phyloP scores from a whole-genome alignment of 2,329 filamentous ascomycete species.

The Trichophyton benhamiae region DNA sequence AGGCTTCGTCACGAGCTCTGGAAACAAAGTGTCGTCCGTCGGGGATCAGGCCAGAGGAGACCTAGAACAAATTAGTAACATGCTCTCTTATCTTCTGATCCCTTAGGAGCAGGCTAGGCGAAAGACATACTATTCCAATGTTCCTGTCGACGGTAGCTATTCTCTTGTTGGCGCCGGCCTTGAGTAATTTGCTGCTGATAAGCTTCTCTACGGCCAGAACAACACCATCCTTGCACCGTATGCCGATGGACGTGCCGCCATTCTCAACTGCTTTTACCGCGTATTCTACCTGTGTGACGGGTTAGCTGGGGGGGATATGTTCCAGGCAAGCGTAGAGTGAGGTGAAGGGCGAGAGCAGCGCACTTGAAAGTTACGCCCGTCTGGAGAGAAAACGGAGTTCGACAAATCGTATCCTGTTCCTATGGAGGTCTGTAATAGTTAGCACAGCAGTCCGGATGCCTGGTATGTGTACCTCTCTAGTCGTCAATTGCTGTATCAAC shows the following conservation, averaged over 20 bases:
- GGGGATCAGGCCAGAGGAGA: slow-evolving; percentile 85
- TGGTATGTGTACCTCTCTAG: not conserved
- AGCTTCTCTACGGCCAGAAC: slow-evolving; percentile 96
- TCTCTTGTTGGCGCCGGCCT: slow-evolving; percentile 89
- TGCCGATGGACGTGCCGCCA: slow-evolving; percentile 88
- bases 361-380: slow-evolving; percentile 97
- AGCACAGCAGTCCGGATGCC: not conserved
- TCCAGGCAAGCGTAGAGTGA: not conserved
- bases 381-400: slow-evolving; percentile 98
- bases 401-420: slow-evolving; percentile 98
- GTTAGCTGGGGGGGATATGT: not conserved
- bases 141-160: slow-evolving; percentile 92
- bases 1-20: slow-evolving; percentile 85
- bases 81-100: slow-evolving; percentile 6
- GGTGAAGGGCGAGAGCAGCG: slow-evolving; percentile 1
- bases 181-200: slow-evolving; percentile 86
- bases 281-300: slow-evolving; percentile 60
- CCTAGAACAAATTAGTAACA: slow-evolving; percentile 39
- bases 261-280: slow-evolving; percentile 98
- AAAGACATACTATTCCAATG: slow-evolving; percentile 66
- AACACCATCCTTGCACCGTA: slow-evolving; percentile 92
- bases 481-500: not conserved
- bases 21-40: slow-evolving; percentile 92
- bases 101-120: not conserved
- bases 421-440: slow-evolving; percentile 71